These are phyloP conservation scores for Aspergillus melleus DNA, from an alignment of 2,329 filamentous ascomycete genomes.

Conservation along the genomic window DNA sequence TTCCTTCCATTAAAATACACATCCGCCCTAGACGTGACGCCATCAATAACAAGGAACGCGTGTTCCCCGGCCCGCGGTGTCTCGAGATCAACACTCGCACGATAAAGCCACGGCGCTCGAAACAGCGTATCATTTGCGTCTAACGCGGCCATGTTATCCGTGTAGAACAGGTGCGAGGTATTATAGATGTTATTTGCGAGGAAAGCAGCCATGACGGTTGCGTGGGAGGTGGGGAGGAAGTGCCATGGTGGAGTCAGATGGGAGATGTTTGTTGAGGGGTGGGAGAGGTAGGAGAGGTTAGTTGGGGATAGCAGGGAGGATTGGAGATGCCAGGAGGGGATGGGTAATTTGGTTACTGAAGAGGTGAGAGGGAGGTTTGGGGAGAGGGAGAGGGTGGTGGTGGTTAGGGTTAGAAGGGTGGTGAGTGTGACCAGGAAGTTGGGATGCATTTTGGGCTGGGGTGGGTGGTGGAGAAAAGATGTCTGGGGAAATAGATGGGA, in stretches of 20 bases:
- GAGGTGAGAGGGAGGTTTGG: slow-evolving; percentile 17
- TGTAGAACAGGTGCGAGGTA: slow-evolving; percentile 58
- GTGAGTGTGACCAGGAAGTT: not conserved
- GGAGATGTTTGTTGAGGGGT: slow-evolving; percentile 46
- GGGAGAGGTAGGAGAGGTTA: slow-evolving; percentile 44
- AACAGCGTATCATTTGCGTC: slow-evolving; percentile 47
- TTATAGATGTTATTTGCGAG: slow-evolving; percentile 54
- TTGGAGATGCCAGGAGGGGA: slow-evolving; percentile 53
- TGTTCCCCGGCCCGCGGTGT: slow-evolving; percentile 37
- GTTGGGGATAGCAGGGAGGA: slow-evolving; percentile 42
- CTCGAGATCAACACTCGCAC: slow-evolving; percentile 52
- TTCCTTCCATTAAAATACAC: slow-evolving; percentile 59
- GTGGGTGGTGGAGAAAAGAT: not conserved
- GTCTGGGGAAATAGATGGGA: too few species aligned
- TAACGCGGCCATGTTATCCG: slow-evolving; percentile 49
- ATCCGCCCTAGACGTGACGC: slow-evolving; percentile 61
- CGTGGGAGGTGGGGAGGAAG: slow-evolving; percentile 50
- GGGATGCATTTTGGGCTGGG: not conserved
- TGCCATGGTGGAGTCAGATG: slow-evolving; percentile 46
- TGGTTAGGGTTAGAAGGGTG: not conserved
- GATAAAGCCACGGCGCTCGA: slow-evolving; percentile 59
- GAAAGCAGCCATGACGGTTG: slow-evolving; percentile 59
- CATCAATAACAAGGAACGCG: slow-evolving; percentile 58
- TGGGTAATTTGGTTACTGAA: slow-evolving; percentile 25
- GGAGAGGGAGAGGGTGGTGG: not conserved